Evolutionary conservation across 2,329 filamentous ascomycete genomes (phyloP).

Genomic region (Fusarium circinatum): DNA sequence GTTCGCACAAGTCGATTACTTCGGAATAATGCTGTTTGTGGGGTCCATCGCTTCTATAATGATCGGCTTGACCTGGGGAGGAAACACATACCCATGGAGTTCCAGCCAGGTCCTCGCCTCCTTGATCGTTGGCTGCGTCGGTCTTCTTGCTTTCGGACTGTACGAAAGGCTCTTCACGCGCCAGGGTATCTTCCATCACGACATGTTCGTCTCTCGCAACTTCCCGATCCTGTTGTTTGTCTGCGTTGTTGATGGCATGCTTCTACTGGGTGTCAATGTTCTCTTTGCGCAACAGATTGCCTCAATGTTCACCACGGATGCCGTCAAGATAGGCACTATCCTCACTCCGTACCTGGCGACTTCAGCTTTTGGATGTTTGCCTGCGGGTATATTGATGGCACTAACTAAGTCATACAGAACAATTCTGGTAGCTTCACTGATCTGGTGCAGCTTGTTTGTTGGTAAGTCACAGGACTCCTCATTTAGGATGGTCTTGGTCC

Average conservation of each 20-base stretch:
- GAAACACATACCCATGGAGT: neutral
- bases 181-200: neutral
- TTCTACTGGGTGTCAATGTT: neutral
- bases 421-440: neutral
- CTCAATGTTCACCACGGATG: neutral
- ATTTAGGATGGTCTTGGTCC: neutral
- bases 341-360: neutral
- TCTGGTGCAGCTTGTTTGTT: neutral
- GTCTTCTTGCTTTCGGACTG: neutral
- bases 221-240: neutral
- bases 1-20: neutral
- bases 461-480: neutral
- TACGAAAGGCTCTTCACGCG: neutral
- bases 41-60: neutral
- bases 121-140: neutral
- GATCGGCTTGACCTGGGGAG: neutral
- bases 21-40: neutral
- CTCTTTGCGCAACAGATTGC: neutral
- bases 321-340: neutral
- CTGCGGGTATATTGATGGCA: neutral
- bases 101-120: neutral
- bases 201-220: neutral
- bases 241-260: neutral
- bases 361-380: neutral
- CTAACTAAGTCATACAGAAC: neutral